Percentiles rank a stretch among this genome's conserved stretches.
These are phyloP conservation scores for Dothideomycetes sp. DNA, from an alignment of 2,329 filamentous ascomycete genomes.

Conservation along the genomic window DNA sequence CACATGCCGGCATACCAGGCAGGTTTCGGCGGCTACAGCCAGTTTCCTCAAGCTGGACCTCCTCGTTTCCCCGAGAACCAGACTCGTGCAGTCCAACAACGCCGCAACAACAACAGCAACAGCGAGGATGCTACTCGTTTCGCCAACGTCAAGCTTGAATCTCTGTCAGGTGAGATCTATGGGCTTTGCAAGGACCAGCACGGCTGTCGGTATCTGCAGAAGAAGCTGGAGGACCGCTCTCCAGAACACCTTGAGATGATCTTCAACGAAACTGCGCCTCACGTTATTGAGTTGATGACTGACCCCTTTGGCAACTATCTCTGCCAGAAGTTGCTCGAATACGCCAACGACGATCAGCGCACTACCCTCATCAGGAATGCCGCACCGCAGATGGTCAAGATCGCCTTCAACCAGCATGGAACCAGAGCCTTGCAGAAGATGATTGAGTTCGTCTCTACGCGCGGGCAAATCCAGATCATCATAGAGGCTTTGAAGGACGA, in stretches of 20 bases:
- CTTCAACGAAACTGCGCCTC: conserved; percentile 83
- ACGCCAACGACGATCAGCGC: conserved; percentile 87
- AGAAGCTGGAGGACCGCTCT: conserved; percentile 86
- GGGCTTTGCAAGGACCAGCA: conserved; percentile 94
- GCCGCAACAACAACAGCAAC: conserved; percentile 57
- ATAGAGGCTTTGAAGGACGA: conserved; percentile 71
- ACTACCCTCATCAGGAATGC: conserved; percentile 88
- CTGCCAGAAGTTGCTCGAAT: conserved; percentile 95
- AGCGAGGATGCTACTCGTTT: conserved; percentile 58
- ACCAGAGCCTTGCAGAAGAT: conserved; percentile 97
- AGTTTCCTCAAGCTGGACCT: conserved; percentile 26
- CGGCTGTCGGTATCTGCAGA: conserved; percentile 91
- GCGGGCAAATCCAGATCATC: conserved; percentile 76
- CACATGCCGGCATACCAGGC: conserved; percentile 29
- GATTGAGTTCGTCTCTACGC: conserved; percentile 90
- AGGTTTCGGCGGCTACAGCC: conserved; percentile 45
- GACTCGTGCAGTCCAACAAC: conserved; percentile 62
- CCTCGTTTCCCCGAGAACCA: conserved; percentile 58
- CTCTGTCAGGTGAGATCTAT: conserved; percentile 74
- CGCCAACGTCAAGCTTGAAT: conserved; percentile 71
- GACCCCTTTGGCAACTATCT: conserved; percentile 98
- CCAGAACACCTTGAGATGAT: conserved; percentile 81
- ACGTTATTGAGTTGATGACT: conserved; percentile 96
- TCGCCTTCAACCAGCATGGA: conserved; percentile 93
- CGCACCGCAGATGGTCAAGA: conserved; percentile 74